Percentiles rank a stretch among this genome's conserved stretches.
Evolutionary conservation across 2,329 filamentous ascomycete species (phyloP).

Genomic region (Albophoma yamanashiensis): DNA sequence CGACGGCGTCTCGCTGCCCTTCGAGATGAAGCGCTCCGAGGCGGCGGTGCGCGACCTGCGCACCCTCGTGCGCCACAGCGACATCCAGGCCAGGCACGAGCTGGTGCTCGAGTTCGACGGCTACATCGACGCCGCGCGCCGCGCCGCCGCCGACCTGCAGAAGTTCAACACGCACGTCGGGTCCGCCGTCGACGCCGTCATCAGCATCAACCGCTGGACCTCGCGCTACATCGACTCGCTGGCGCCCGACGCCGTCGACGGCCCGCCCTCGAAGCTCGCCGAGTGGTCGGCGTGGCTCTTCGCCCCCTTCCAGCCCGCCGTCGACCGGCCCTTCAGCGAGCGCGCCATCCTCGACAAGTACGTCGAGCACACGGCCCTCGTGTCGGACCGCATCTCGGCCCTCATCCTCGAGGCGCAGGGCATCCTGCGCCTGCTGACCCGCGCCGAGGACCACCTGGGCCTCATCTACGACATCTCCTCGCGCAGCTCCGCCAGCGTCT

Average conservation of each 20-base stretch:
- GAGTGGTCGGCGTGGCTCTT: conserved; percentile 35
- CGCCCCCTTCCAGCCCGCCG: conserved; percentile 52
- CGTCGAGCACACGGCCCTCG: conserved; percentile 56
- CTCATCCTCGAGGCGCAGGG: conserved; percentile 63
- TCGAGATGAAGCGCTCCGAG: conserved; percentile 72
- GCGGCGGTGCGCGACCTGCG: conserved; percentile 63
- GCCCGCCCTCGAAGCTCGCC: conserved; percentile 25
- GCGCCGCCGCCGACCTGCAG: conserved; percentile 55
- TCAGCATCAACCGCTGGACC: conserved; percentile 68
- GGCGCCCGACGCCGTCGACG: conserved; percentile 21
- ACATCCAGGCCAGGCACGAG: conserved; percentile 56
- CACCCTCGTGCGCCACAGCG: conserved; percentile 59
- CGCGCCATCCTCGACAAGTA: conserved; percentile 61
- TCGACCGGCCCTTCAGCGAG: conserved; percentile 28
- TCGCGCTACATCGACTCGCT: conserved; percentile 56
- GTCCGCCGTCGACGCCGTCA: conserved; percentile 61
- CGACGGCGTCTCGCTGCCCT: conserved; percentile 55
- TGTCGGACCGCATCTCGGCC: conserved; percentile 56
- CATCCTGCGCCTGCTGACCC: conserved; percentile 53
- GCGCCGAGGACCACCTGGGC: conserved; percentile 58
- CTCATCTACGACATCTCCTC: conserved; percentile 60
- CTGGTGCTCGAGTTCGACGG: conserved; percentile 65
- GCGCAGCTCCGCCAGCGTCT: conserved; percentile 49
- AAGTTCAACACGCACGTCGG: conserved; percentile 70
- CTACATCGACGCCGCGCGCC: conserved; percentile 60